A percentile compares a stretch with the other conserved stretches of the same genome.
Evolutionary conservation across 2,329 filamentous ascomycete species (phyloP).

Genomic region (Aspergillus bombycis): DNA sequence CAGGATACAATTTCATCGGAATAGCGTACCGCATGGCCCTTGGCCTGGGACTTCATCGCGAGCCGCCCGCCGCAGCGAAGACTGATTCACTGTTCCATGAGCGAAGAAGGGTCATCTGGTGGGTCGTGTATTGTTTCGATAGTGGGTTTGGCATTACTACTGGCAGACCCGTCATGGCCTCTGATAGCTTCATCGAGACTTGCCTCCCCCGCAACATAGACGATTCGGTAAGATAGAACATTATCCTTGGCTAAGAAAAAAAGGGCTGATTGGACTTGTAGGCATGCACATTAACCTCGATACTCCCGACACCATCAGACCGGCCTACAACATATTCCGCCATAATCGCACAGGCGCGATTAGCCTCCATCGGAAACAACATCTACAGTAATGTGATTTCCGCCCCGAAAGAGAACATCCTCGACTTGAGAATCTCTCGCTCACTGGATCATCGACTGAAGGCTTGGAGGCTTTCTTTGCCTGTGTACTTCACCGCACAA

Average conservation of each 20-base stretch:
- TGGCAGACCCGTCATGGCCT: slow-evolving; percentile 34
- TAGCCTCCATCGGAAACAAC: slow-evolving; percentile 20
- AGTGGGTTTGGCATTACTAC: slow-evolving; percentile 36
- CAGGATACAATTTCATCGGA: slow-evolving; percentile 56
- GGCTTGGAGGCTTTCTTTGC: slow-evolving; percentile 23
- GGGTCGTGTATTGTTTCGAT: slow-evolving; percentile 35
- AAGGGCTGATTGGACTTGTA: no score
- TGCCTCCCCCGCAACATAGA: slow-evolving; percentile 24
- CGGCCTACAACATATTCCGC: slow-evolving; percentile 25
- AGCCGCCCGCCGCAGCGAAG: slow-evolving; percentile 24
- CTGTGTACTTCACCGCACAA: slow-evolving; percentile 19
- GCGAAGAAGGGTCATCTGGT: slow-evolving; percentile 25
- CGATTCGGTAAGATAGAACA: slow-evolving; percentile 16
- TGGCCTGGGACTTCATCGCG: slow-evolving; percentile 54
- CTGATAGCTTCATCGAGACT: slow-evolving; percentile 36
- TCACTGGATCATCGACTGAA: slow-evolving; percentile 26
- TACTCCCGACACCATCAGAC: slow-evolving; percentile 7
- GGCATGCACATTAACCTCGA: neutral
- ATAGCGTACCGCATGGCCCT: slow-evolving; percentile 56
- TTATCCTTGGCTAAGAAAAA: no score
- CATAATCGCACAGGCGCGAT: slow-evolving; percentile 22
- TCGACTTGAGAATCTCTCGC: slow-evolving; percentile 16
- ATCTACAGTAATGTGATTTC: slow-evolving; percentile 21
- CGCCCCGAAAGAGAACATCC: slow-evolving; percentile 8
- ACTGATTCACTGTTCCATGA: slow-evolving; percentile 18